Base-by-base conservation (phyloP, 73 alveolate species). In the Paramecium tetraurelia region DNA sequence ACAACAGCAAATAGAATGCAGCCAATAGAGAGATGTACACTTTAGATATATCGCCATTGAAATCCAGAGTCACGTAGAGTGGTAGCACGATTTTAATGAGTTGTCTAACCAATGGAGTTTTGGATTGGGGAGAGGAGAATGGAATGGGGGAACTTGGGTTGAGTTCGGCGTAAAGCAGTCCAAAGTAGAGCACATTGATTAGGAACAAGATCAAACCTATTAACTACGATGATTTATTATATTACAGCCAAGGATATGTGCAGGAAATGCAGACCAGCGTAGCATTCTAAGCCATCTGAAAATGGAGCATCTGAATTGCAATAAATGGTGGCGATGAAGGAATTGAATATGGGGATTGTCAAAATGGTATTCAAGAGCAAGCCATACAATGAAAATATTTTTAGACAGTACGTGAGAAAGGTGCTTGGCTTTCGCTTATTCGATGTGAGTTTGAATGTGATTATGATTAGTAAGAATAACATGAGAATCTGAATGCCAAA, bases 61-160 rank as follows among this genome's bases (percentile, higher is more conserved):
- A 83, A 71, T 89, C 94, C 3, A 89, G 77, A 1, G 94, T 70
- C 8, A 83, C 77, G 38, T 89, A 89, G 18, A 89, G 80, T 20
- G 94, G 94, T 4, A 89, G 58, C 14, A 89, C 31, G 3, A 89
- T 44, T 27, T 89, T 89, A 4, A 89, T 27, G 6, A 89, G 59
- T 24, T 59, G 41, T 33, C 85, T 89, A 11, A 89, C 77, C 75
- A 89, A 41, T 59, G 35, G 70, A 22, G 94, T 89, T 48, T 89
- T 70, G 3, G 94, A 89, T 50, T 89, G 53, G 4, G 94, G 94
- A 16, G 86, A 50, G 29, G 94, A 90, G 29, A 89, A 89, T 9
- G 94, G 94, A 24, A 89, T 77, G 9, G 89, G 27, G 5, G 92
- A 71, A 18, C 85, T 59, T 16, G 94, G 94, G 29, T 89, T 89